phyloP scores from a whole-genome alignment of 306 rosid species.

The Cucurbita argyrosperma region DNA sequence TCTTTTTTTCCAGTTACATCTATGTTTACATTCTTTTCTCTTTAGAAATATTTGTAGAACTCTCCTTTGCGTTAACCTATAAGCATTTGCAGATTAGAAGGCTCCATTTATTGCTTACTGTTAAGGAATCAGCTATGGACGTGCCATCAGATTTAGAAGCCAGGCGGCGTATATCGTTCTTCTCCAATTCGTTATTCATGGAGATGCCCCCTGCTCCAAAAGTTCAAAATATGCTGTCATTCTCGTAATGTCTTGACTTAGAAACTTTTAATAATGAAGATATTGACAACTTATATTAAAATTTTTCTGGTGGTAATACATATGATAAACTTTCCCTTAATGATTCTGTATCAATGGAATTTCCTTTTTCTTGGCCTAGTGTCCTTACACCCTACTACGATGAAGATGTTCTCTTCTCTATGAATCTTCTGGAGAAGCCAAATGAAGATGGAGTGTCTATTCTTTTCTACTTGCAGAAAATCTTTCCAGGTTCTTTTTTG shows the following conservation, averaged over 20 bases:
- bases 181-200: slow-evolving; percentile 91
- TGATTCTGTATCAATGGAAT: background rate
- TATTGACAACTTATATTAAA: background rate
- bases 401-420: slow-evolving; percentile 77
- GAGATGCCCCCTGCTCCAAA: slow-evolving; percentile 92
- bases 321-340: background rate
- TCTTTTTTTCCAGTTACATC: background rate
- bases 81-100: slow-evolving; percentile 54
- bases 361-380: slow-evolving; percentile 30
- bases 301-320: background rate
- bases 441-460: slow-evolving; percentile 94
- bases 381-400: slow-evolving; percentile 68
- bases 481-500: slow-evolving; percentile 65
- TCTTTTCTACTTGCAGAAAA: slow-evolving; percentile 88
- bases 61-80: slow-evolving; percentile 8
- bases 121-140: slow-evolving; percentile 96
- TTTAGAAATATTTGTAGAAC: background rate
- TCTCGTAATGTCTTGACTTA: slow-evolving; percentile 51
- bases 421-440: slow-evolving; percentile 31
- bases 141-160: slow-evolving; percentile 97
- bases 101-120: slow-evolving; percentile 80
- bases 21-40: background rate
- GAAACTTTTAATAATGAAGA: background rate
- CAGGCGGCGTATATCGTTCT: slow-evolving; percentile 82
- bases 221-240: slow-evolving; percentile 89